Conservation (phyloP, 495 filamentous ascomycete genomes). For the Hypoxylon lienhwacheense region DNA sequence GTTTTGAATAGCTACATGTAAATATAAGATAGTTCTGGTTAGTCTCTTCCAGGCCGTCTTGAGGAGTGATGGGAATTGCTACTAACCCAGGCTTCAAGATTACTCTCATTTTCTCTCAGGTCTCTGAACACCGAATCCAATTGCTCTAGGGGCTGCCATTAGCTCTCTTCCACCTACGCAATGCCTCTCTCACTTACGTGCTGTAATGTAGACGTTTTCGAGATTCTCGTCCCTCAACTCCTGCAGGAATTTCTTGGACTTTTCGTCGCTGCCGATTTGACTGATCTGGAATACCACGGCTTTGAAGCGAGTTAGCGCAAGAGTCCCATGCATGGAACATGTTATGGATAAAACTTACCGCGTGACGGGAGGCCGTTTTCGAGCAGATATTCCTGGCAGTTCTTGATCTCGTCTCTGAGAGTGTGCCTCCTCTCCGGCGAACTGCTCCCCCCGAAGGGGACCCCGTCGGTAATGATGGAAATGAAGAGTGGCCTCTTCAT, state of each 20-base stretch:
- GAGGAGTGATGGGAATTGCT: not conserved
- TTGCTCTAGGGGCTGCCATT: conserved; percentile 6
- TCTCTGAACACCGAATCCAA: conserved; percentile 25
- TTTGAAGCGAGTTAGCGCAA: conserved; percentile 3
- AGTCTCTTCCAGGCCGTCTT: not conserved
- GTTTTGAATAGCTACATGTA: conserved; percentile 22
- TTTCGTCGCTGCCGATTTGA: conserved; percentile 25
- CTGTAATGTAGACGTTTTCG: conserved; percentile 29
- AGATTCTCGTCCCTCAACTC: conserved; percentile 20
- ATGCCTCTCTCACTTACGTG: conserved; percentile 4
- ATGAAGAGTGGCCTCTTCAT: conserved; percentile 19
- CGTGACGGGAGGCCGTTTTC: conserved; percentile 20
- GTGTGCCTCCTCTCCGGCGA: conserved; percentile 13
- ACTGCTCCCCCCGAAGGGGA: conserved; percentile 10
- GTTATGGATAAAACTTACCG: conserved; percentile 4
- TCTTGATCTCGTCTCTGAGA: conserved; percentile 18
- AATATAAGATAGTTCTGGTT: not conserved
- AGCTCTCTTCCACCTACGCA: not conserved
- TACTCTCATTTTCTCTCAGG: conserved; percentile 20
- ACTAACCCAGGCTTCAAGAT: conserved; percentile 27
- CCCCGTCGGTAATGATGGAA: conserved; percentile 27
- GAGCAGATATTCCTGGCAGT: conserved; percentile 18
- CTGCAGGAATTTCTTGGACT: conserved; percentile 21
- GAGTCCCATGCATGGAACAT: too few species aligned
- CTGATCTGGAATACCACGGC: conserved; percentile 32